Percentiles rank a stretch among this genome's conserved stretches.
phyloP scores from a whole-genome alignment of 192 early-diverging fungal genomes.

The Entomortierella parvispora region DNA sequence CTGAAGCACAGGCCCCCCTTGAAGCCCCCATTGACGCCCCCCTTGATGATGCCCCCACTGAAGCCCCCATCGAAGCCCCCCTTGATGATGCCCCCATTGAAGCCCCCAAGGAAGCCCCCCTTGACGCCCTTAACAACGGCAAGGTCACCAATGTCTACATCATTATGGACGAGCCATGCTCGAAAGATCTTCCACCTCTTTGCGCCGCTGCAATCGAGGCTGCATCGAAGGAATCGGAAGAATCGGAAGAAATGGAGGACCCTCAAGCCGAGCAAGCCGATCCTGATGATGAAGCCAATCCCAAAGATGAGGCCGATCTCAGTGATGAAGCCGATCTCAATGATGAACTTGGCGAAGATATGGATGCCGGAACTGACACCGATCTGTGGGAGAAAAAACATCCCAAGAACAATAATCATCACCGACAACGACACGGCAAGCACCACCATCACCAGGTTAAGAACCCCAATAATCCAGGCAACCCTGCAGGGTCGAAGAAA shows the following conservation, averaged over 20 bases:
- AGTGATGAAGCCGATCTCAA: background rate
- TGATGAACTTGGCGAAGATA: background rate
- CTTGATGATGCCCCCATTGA: no score
- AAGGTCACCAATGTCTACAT: background rate
- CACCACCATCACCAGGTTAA: background rate
- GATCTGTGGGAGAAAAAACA: background rate
- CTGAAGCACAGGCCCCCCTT: background rate
- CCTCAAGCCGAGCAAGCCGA: background rate
- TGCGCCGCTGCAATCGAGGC: background rate
- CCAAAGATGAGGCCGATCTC: background rate
- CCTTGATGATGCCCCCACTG: no score
- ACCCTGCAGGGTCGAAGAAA: background rate
- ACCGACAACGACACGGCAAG: background rate
- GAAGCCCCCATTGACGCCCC: background rate
- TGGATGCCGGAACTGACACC: background rate
- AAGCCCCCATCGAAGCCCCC: background rate
- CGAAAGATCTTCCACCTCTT: constrained; percentile 2
- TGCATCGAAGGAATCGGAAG: background rate
- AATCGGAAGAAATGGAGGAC: background rate
- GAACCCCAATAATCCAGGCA: background rate
- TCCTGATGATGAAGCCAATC: background rate
- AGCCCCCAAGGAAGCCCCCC: no score
- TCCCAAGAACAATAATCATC: background rate
- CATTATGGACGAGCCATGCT: constrained; percentile 4
- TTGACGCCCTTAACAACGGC: background rate